These are phyloP conservation scores for Colletotrichum coccodes DNA, from an alignment of 2,329 filamentous ascomycete species.

Conservation along the genomic window DNA sequence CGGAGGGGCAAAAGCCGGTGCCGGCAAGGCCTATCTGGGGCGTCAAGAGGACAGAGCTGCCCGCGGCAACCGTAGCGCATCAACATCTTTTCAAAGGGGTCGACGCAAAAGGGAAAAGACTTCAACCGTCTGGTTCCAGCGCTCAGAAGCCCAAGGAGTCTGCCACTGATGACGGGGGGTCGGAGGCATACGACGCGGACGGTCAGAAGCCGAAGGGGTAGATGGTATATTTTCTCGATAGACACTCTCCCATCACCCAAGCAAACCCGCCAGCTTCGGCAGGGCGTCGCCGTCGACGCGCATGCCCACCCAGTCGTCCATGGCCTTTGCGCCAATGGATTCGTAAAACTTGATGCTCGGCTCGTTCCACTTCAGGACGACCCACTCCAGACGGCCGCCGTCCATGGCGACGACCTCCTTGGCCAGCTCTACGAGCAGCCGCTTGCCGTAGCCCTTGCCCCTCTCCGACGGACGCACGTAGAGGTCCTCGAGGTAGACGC, in stretches of 20 bases:
- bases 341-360: slow-evolving; percentile 90
- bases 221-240: background rate
- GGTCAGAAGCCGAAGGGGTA: background rate
- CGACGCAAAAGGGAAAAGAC: slow-evolving; percentile 40
- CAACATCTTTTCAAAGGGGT: slow-evolving; percentile 60
- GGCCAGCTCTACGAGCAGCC: slow-evolving; percentile 80
- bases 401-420: slow-evolving; percentile 78
- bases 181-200: background rate
- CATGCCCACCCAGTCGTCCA: slow-evolving; percentile 81
- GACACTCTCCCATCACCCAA: slow-evolving; percentile 38
- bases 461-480: slow-evolving; percentile 79
- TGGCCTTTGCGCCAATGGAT: slow-evolving; percentile 71
- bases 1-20: slow-evolving; percentile 36
- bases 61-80: slow-evolving; percentile 45
- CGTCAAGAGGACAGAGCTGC: slow-evolving; percentile 36
- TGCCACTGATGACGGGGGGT: background rate
- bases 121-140: background rate
- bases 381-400: slow-evolving; percentile 87
- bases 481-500: slow-evolving; percentile 95
- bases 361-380: slow-evolving; percentile 92
- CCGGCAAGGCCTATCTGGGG: slow-evolving; percentile 59
- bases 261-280: slow-evolving; percentile 64
- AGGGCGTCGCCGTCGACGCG: slow-evolving; percentile 76
- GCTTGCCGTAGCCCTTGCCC: slow-evolving; percentile 82
- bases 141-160: background rate